Percentiles rank a stretch among this genome's conserved stretches.
These are phyloP conservation scores for Glebionis coronaria DNA, from an alignment of 129 eudicot genomes.

Conservation along the genomic window DNA sequence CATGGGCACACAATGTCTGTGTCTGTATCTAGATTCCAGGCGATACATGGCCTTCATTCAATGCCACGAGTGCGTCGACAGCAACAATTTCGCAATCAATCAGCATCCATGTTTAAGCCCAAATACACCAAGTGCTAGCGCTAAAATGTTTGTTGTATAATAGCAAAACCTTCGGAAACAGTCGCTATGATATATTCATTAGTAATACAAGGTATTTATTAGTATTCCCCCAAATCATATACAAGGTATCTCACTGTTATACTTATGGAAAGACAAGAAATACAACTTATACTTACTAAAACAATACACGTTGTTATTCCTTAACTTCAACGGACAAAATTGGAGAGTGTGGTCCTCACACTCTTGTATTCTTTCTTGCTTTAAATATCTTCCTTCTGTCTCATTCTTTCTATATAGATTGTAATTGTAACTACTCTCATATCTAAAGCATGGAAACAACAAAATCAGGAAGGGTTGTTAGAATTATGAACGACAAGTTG, in stretches of 20 bases:
- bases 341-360: conserved; percentile 61
- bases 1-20: conserved; percentile 26
- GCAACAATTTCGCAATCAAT: conserved; percentile 12
- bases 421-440: conserved; percentile 22
- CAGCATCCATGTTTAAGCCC: conserved; percentile 10
- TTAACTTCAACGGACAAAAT: conserved; percentile 10
- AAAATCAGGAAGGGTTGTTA: conserved; percentile 46
- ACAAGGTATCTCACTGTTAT: neutral
- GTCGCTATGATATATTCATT: too few relatives aligned
- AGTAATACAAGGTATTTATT: neutral
- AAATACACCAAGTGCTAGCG: conserved; percentile 5
- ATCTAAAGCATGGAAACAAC: conserved; percentile 42
- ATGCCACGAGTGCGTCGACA: conserved; percentile 5
- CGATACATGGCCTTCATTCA: conserved; percentile 19
- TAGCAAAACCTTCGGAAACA: too few relatives aligned
- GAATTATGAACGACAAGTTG: conserved; percentile 37
- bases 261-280: conserved; percentile 10
- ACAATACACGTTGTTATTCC: conserved; percentile 36
- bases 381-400: conserved; percentile 25
- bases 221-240: neutral
- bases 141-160: conserved; percentile 1
- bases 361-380: conserved; percentile 29
- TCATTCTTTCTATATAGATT: conserved; percentile 20
- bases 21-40: conserved; percentile 22
- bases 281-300: conserved; percentile 16